Conservation (phyloP, 768 basidiomycete genomes). For the Tricholoma flavovirens region DNA sequence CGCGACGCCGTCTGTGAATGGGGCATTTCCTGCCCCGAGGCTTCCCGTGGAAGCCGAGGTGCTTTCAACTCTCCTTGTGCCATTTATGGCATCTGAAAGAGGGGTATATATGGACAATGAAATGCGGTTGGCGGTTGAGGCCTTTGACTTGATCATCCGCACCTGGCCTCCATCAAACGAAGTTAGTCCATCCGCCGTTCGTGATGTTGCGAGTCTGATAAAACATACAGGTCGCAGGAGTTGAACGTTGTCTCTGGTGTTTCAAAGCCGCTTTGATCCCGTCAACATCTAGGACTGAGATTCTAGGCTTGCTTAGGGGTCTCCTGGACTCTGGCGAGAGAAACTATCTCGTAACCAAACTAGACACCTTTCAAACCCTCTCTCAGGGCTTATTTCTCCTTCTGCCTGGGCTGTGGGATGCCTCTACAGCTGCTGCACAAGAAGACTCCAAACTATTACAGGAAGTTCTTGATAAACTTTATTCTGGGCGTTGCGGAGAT, state of each 20-base stretch:
- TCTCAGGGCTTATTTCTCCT: slow-evolving; percentile 47
- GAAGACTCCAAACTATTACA: slow-evolving; percentile 32
- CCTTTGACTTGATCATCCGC: slow-evolving; percentile 52
- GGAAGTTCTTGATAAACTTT: slow-evolving; percentile 41
- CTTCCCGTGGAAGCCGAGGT: slow-evolving; percentile 58
- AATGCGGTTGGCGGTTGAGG: slow-evolving; percentile 48
- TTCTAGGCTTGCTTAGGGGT: slow-evolving; percentile 45
- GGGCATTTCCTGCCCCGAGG: slow-evolving; percentile 19
- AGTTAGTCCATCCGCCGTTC: slow-evolving; percentile 29
- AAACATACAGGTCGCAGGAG: slow-evolving; percentile 31
- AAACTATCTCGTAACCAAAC: slow-evolving; percentile 35
- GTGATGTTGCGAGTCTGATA: neutral
- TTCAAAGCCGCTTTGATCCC: slow-evolving; percentile 49
- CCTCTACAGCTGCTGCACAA: slow-evolving; percentile 10
- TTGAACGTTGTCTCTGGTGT: slow-evolving; percentile 68
- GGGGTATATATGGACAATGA: slow-evolving; percentile 43
- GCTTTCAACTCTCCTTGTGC: slow-evolving; percentile 50
- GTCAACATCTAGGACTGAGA: slow-evolving; percentile 39
- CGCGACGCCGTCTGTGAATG: slow-evolving; percentile 27
- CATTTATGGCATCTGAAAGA: slow-evolving; percentile 41
- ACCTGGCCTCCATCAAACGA: slow-evolving; percentile 55
- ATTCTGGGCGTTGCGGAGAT: slow-evolving; percentile 42
- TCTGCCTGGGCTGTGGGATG: slow-evolving; percentile 33
- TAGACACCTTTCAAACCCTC: slow-evolving; percentile 45
- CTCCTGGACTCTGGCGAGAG: slow-evolving; percentile 39